A percentile compares a stretch with the other conserved stretches of the same genome.
These are phyloP conservation scores for Colletotrichum theobromicola DNA, from an alignment of 2,329 filamentous ascomycete species.

Conservation along the genomic window DNA sequence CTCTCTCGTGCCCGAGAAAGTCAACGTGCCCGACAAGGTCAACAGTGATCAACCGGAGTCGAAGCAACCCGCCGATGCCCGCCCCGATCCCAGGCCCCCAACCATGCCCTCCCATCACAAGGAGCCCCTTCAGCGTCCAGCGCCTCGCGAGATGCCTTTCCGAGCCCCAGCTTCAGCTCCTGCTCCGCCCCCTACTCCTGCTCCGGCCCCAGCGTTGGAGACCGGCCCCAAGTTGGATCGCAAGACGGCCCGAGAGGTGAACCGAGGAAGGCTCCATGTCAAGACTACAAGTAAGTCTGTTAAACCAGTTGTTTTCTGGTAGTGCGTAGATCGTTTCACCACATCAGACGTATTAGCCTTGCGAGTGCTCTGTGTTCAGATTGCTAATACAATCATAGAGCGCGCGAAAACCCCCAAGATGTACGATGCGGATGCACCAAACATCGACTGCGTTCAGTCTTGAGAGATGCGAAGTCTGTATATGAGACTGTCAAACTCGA, in stretches of 20 bases:
- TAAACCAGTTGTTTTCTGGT: background rate
- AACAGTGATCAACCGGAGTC: background rate
- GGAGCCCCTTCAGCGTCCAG: background rate
- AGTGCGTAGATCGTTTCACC: background rate
- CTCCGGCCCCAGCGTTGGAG: background rate
- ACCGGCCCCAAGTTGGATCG: background rate
- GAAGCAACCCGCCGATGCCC: background rate
- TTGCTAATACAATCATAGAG: background rate
- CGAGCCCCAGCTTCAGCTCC: background rate
- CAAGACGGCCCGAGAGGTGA: background rate
- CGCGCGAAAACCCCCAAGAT: background rate
- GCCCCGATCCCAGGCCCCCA: background rate
- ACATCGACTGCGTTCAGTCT: background rate
- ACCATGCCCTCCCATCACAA: background rate
- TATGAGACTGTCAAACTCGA: background rate
- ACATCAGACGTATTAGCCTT: background rate
- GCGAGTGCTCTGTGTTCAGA: background rate
- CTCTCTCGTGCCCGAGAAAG: background rate
- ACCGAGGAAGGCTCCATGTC: background rate
- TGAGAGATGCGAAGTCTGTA: background rate
- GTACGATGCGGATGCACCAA: background rate
- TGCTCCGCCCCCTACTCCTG: background rate
- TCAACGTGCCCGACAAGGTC: background rate
- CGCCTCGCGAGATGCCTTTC: background rate
- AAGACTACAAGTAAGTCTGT: background rate